Conservation (phyloP, 164 flowering plant genomes). For the Cinnamomum micranthum region DNA sequence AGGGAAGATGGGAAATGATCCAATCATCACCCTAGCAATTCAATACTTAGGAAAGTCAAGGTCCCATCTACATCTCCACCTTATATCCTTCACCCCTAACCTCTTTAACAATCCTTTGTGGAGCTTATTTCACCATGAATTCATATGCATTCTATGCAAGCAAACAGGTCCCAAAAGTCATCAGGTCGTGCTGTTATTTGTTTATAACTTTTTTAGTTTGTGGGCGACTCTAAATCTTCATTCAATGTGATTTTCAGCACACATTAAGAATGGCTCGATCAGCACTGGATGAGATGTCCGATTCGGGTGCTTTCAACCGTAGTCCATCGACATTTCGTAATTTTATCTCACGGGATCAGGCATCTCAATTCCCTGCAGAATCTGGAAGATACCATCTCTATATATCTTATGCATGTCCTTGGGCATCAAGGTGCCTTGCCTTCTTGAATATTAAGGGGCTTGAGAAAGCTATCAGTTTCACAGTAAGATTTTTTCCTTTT, state of each 20-base stretch:
- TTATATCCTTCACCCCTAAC: too few relatives aligned
- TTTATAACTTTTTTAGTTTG: neutral
- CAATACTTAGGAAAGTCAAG: too few relatives aligned
- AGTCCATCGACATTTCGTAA: conserved; percentile 82
- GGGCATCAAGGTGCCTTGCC: conserved; percentile 97
- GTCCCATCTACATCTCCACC: too few relatives aligned
- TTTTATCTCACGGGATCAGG: conserved; percentile 55
- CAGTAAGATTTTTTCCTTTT: conserved; percentile 38
- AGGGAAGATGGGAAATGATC: too few relatives aligned
- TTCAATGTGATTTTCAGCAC: conserved; percentile 26
- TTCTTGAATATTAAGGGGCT: conserved; percentile 83
- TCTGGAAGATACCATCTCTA: conserved; percentile 91
- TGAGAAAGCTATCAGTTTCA: conserved; percentile 69
- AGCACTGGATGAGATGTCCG: conserved; percentile 71
- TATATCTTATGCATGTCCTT: conserved; percentile 93
- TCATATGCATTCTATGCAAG: too few relatives aligned
- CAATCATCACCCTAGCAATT: too few relatives aligned
- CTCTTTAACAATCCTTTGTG: too few relatives aligned
- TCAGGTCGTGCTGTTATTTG: too few relatives aligned
- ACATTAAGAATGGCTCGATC: conserved; percentile 69
- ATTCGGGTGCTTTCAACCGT: conserved; percentile 75
- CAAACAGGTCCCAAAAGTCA: too few relatives aligned
- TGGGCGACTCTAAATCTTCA: neutral
- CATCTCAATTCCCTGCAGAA: conserved; percentile 71
- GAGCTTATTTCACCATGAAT: too few relatives aligned